Percentiles rank a stretch among this genome's conserved stretches.
Conservation (phyloP, 228 moss, liverwort and hornwort genomes). For the Sphagnum fallax region DNA sequence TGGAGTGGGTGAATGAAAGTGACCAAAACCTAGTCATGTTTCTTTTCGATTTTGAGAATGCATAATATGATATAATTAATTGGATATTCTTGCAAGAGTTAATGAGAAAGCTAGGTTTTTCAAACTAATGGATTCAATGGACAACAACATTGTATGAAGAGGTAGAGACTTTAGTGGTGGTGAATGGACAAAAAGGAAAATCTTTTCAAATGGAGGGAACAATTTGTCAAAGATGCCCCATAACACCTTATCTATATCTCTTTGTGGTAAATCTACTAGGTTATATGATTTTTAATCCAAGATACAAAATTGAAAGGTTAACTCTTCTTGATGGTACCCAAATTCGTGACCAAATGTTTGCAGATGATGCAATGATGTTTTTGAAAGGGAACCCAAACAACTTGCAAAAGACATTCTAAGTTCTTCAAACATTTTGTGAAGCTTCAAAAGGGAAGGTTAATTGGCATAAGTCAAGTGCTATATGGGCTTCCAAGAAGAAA, state of each 20-base stretch:
- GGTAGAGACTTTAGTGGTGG: background rate
- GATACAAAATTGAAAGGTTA: background rate
- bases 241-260: background rate
- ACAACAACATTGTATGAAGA: background rate
- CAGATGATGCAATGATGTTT: too few relatives aligned
- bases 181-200: background rate
- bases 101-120: background rate
- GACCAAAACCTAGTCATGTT: background rate
- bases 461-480: background rate
- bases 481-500: background rate
- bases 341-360: too few relatives aligned
- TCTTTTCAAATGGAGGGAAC: background rate
- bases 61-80: background rate
- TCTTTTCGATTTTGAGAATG: constrained; percentile 4
- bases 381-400: too few relatives aligned
- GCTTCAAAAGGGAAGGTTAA: constrained; percentile 1
- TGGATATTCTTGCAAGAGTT: background rate
- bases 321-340: too few relatives aligned
- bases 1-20: background rate
- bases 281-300: background rate
- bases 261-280: constrained; percentile 1
- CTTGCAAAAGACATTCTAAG: too few relatives aligned
- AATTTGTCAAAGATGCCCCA: background rate
- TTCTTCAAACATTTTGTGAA: background rate
- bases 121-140: background rate